Conservation (phyloP, 371 early-diverging fungal genomes). For the Actinomucor elegans region DNA sequence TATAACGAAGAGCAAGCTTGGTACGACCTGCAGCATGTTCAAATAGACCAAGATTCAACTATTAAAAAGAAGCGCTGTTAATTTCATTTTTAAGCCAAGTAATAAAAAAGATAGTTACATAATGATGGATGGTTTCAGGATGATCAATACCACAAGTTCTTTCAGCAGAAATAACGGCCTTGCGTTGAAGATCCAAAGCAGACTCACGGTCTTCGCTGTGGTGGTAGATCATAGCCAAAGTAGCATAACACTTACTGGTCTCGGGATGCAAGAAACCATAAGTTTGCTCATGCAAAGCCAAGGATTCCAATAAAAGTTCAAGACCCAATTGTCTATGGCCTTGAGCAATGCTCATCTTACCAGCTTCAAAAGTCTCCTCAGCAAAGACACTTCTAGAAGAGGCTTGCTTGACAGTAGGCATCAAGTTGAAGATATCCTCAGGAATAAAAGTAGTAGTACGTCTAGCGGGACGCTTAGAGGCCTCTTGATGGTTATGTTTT, state of each 20-base stretch:
- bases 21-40: constrained; percentile 81
- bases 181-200: constrained; percentile 80
- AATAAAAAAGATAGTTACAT: constrained; percentile 52
- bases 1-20: constrained; percentile 73
- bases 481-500: constrained; percentile 11
- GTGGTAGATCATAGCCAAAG: constrained; percentile 86
- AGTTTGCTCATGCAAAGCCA: constrained; percentile 88
- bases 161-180: constrained; percentile 86
- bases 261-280: constrained; percentile 90
- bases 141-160: constrained; percentile 86
- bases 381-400: constrained; percentile 72
- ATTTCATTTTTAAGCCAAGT: no score
- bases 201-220: constrained; percentile 74
- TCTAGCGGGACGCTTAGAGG: constrained; percentile 4
- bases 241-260: constrained; percentile 82
- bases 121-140: constrained; percentile 87
- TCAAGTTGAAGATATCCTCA: constrained; percentile 77
- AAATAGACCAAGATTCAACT: constrained; percentile 85
- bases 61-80: no score
- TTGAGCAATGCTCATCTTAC: constrained; percentile 77
- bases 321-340: constrained; percentile 78
- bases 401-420: constrained; percentile 84
- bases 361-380: constrained; percentile 89
- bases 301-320: constrained; percentile 82
- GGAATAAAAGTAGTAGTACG: constrained; percentile 63